Base-by-base conservation (phyloP, 2,329 filamentous ascomycete genomes). In the Lasiodiplodia hormozganensis region DNA sequence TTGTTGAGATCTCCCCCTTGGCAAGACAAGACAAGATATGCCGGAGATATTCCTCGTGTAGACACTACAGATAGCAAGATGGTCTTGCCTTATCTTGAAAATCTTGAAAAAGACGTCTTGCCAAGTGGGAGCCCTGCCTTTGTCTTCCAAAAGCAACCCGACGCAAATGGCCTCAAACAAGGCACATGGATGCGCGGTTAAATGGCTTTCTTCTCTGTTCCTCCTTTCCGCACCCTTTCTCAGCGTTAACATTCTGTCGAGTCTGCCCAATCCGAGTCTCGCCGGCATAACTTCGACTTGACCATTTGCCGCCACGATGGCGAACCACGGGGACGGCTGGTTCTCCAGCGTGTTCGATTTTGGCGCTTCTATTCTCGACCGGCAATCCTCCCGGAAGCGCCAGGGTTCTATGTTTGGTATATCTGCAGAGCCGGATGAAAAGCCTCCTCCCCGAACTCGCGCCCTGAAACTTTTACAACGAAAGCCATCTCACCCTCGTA, bases 61-160 rank as follows among this genome's bases (percentile, higher is more conserved):
- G 28, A 28, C 28, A 28, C 28, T 28, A 1, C 28, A 1, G 28
- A 28, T 6, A 28, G 28, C 28, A 28, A 28, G 5, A 7, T 28
- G 28, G 28, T 28, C 28, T 28, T 28, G 28, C 4, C 28, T 6
- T 28, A 28, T 28, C 28, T 28, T 6, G 28, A 28, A 28, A 28
- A 28, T 28, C 25, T 28, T 28, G 4, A 28, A 31, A 31, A 34
- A 34, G 31, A 34, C 31, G 1, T 2, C 31, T 10, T 34, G 31
- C 31, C 7, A 10, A 34, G 31, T 34, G 31, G 31, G 31, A 10
- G 8, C 1, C 31, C 8, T 34, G 31, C 2, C 31, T 58, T 67
- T 51, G 53, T 67, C n/a, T 49, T 49, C 40, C 65, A 28, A 4
- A 28, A 67, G 7, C 38, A 38, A 16, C 31, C 36, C 36, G 21